phyloP scores from a whole-genome alignment of 2,329 filamentous ascomycete genomes.

The Sclerotinia nivalis region DNA sequence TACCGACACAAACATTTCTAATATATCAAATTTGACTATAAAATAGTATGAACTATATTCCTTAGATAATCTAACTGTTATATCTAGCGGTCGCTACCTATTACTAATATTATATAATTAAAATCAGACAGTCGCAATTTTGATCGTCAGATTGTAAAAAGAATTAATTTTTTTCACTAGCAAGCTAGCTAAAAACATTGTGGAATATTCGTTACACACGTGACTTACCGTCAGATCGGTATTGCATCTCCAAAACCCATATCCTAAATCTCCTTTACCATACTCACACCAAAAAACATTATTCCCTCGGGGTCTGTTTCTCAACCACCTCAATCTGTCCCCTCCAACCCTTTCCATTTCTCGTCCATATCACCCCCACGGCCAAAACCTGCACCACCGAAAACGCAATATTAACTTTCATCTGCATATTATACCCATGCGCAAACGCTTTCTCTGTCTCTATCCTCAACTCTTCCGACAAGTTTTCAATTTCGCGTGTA shows the following conservation, averaged over 20 bases:
- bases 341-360: not conserved
- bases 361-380: no score
- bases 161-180: no score
- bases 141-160: no score
- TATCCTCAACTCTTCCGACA: not conserved
- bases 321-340: slow-evolving; percentile 2
- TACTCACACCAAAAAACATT: not conserved
- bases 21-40: no score
- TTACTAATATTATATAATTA: no score
- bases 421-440: slow-evolving; percentile 8
- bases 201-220: no score
- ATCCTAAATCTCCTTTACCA: not conserved
- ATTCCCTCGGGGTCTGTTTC: not conserved
- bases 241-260: not conserved
- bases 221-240: not conserved
- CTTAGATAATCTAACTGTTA: no score
- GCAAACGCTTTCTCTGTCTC: not conserved
- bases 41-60: no score
- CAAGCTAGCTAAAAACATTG: no score
- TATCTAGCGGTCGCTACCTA: no score
- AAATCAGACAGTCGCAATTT: no score
- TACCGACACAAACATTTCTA: no score
- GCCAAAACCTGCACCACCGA: not conserved
- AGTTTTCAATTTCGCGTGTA: not conserved
- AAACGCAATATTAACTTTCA: slow-evolving; percentile 3